Evolutionary conservation across 495 filamentous ascomycete species (phyloP).

Genomic region (Tuber aestivum): DNA sequence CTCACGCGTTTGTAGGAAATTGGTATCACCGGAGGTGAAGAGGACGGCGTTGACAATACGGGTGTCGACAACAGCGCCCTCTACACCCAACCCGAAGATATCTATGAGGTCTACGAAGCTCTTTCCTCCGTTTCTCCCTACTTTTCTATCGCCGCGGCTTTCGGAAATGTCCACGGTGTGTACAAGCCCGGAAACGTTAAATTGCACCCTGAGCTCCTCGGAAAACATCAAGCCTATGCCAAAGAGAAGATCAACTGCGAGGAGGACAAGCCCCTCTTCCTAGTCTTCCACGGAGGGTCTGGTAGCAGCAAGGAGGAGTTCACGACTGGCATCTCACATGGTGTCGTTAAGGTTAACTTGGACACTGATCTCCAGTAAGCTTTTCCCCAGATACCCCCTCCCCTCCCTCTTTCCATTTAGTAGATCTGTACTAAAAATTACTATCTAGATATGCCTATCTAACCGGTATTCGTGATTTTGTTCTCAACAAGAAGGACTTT

Average conservation of each 20-base stretch:
- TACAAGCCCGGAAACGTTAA: slow-evolving; percentile 98
- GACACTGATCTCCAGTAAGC: slow-evolving; percentile 72
- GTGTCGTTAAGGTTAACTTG: slow-evolving; percentile 97
- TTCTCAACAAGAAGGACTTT: slow-evolving; percentile 93
- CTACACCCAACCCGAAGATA: slow-evolving; percentile 96
- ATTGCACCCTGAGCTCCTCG: slow-evolving; percentile 86
- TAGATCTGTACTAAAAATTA: neutral
- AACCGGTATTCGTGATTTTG: slow-evolving; percentile 83
- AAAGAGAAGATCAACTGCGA: slow-evolving; percentile 61
- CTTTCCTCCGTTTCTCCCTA: slow-evolving; percentile 76
- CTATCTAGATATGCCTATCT: slow-evolving; percentile 63
- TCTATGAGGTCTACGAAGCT: slow-evolving; percentile 77
- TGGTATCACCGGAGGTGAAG: slow-evolving; percentile 90
- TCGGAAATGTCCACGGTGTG: slow-evolving; percentile 98
- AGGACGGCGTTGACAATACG: slow-evolving; percentile 86
- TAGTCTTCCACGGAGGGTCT: slow-evolving; percentile 98
- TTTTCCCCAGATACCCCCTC: neutral
- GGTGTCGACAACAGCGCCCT: slow-evolving; percentile 89
- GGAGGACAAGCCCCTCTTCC: slow-evolving; percentile 88
- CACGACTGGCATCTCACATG: slow-evolving; percentile 75
- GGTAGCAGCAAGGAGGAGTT: slow-evolving; percentile 86
- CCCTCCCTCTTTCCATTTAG: neutral
- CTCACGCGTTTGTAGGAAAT: slow-evolving; percentile 56
- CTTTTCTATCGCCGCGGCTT: slow-evolving; percentile 96
- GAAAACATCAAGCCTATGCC: slow-evolving; percentile 89